A percentile compares a stretch with the other conserved stretches of the same genome.
Conservation (phyloP, 2,329 filamentous ascomycete genomes). For the Aspergillus intermedius region DNA sequence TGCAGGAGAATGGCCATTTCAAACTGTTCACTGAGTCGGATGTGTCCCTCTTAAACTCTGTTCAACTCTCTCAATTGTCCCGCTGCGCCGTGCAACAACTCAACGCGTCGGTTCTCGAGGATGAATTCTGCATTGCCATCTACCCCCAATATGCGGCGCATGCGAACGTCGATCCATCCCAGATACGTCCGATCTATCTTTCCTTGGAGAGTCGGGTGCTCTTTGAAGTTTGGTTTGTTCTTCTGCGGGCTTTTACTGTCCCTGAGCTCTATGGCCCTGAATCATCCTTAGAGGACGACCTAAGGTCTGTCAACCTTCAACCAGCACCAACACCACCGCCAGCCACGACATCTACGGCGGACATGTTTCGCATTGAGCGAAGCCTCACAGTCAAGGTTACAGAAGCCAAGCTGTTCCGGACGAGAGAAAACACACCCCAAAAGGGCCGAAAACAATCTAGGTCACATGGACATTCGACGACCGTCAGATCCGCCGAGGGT, state of each 20-base stretch:
- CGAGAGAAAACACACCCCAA: constrained; percentile 24
- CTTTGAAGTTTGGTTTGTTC: constrained; percentile 96
- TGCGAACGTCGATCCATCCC: constrained; percentile 59
- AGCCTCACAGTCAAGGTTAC: constrained; percentile 54
- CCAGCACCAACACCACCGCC: constrained; percentile 7
- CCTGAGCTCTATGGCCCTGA: constrained; percentile 80
- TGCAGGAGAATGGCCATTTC: constrained; percentile 91
- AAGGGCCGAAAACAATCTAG: constrained; percentile 29
- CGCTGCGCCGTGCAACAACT: constrained; percentile 85
- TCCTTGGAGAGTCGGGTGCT: constrained; percentile 78
- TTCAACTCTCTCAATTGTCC: constrained; percentile 82
- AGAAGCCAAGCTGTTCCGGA: constrained; percentile 51
- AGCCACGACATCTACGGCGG: constrained; percentile 36
- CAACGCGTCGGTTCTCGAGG: constrained; percentile 82
- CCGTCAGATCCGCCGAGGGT: constrained; percentile 24
- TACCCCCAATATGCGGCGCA: constrained; percentile 85
- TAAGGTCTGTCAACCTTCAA: constrained; percentile 27
- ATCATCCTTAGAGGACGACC: constrained; percentile 35
- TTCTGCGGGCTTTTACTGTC: constrained; percentile 83
- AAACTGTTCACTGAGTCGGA: constrained; percentile 85
- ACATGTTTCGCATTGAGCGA: constrained; percentile 63
- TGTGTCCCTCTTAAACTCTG: constrained; percentile 68
- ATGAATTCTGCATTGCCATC: constrained; percentile 90
- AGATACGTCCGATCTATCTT: constrained; percentile 83
- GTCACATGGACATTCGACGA: constrained; percentile 19